Base-by-base conservation (phyloP, 768 basidiomycete species). In the Lentinula edodes region DNA sequence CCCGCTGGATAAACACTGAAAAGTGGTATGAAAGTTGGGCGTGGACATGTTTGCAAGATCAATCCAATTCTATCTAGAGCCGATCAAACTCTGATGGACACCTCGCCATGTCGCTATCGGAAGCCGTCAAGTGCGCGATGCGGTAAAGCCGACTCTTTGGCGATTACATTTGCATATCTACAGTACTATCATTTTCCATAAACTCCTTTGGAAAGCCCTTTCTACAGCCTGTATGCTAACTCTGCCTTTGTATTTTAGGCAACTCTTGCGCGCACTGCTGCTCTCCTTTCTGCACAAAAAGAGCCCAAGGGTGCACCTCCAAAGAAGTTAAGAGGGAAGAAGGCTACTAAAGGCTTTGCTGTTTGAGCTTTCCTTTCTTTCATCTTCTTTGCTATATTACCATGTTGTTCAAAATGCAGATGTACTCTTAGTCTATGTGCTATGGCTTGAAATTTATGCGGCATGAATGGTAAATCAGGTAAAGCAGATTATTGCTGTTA, bases 31-130 rank as follows among this genome's bases (percentile, higher is more conserved):
- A 92, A 88, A 81, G 90, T 77, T 82, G 90, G 89, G 91, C 84
- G 91, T 93, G 90, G 91, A 93, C 87, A 90, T 76, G 90, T 89
- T 83, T 93, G 91, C 91, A 86, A 93, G 74, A 93, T 74, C 67
- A 79, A 79, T 73, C 63, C 73, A 72, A 72, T 68, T 73, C 73
- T 73, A 69, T 63, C 35, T 69, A 71, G 78, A 80, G 80, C 70
- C 80, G 83, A 85, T 87, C 87, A 86, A 85, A 80, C 80, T 78
- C 73, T 75, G 68, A 68, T 71, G 78, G 78, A 76, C 72, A 82
- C 63, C 77, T 78, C 81, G 77, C 81, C 85, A 81, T 83, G 83
- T 87, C 87, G 86, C 88, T 89, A 89, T 89, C 87, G 87, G 87
- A 73, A 76, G 73, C 79, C 84, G 86, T 87, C 80, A 80, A 79